Base-by-base conservation (phyloP, 306 rosid genomes). In the Vachellia collinsii region DNA sequence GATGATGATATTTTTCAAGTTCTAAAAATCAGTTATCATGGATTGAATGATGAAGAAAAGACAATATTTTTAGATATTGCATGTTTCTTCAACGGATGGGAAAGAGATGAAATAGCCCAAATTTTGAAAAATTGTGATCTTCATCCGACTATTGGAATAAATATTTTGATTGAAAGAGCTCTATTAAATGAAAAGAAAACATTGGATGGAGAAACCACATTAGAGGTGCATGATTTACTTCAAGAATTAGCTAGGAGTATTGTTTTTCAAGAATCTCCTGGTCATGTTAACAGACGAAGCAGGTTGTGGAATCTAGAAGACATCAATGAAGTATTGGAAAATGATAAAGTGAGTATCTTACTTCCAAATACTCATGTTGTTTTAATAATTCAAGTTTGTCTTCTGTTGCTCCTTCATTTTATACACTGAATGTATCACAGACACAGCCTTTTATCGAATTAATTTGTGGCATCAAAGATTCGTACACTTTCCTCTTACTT, bases 1-100 rank as follows among this genome's bases (percentile, higher is more conserved):
- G 16, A 46, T 11, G 1, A 46, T 3, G 16, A 75, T 22, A 41
- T 75, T 7, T 36, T 38, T 23, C 4, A 20, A 4, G 37, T 29
- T 4, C 80, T 65, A 17, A 38, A 16, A 77, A 53, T 66, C 48
- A 77, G 81, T 37, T 65, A 77, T 13, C 39, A 65, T 19, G 74
- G 39, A 65, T 53, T 77, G 29, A 25, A 37, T 5, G 37, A 36
- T 3, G 14, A 16, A 5, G 48, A 67, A 51, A 77, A 51, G 62
- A 22, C 22, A 12, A 77, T 77, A 36, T 77, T 77, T 25, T 34
- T 77, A 11, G 74, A 77, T 50, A 37, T 77, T 77, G 81, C 74
- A 3, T 77, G 81, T 11, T 77, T 77, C 25, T 77, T 77, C 19
- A 66, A 48, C 3, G 48, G 17, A 3, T 17, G 73, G 25, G 2